These are phyloP conservation scores for Aspergillus bertholletiae DNA, from an alignment of 495 filamentous ascomycete species.

Conservation along the genomic window DNA sequence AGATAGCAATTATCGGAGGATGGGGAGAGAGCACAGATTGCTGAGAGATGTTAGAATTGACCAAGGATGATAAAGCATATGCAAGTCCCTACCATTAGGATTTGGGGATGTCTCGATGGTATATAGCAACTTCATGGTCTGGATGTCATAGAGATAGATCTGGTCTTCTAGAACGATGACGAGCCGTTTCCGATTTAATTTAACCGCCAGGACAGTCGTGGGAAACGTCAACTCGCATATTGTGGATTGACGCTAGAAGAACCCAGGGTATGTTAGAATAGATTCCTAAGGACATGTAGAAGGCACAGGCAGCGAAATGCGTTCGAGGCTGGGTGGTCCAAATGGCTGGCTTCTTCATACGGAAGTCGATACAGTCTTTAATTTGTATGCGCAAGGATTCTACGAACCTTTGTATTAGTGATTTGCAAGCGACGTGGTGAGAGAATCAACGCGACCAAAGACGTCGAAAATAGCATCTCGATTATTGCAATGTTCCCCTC, in stretches of 20 bases:
- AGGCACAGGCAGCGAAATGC: neutral
- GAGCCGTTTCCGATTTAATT: conserved; percentile 89
- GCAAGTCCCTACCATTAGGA: conserved; percentile 59
- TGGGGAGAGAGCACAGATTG: conserved; percentile 87
- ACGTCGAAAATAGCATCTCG: conserved; percentile 99
- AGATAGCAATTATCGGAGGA: conserved; percentile 95
- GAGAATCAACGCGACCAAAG: conserved; percentile 87
- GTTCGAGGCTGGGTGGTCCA: neutral
- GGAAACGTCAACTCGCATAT: conserved; percentile 99
- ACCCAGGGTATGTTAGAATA: neutral
- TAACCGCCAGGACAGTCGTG: conserved; percentile 85
- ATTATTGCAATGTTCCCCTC: conserved; percentile 91
- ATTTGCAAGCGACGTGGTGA: conserved; percentile 89
- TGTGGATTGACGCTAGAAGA: conserved; percentile 74
- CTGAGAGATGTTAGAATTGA: conserved; percentile 42
- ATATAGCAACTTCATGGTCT: conserved; percentile 90
- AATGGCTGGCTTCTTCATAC: neutral
- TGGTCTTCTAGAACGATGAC: conserved; percentile 91
- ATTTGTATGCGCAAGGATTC: conserved; percentile 1
- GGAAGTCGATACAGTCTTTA: neutral
- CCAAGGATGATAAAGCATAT: no score
- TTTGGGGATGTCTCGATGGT: conserved; percentile 94
- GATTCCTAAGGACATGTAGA: conserved; percentile 8
- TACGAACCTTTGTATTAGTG: conserved; percentile 89
- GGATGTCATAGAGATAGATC: conserved; percentile 97